phyloP scores from a whole-genome alignment of 2,329 filamentous ascomycete species.

The Fusarium sp. region DNA sequence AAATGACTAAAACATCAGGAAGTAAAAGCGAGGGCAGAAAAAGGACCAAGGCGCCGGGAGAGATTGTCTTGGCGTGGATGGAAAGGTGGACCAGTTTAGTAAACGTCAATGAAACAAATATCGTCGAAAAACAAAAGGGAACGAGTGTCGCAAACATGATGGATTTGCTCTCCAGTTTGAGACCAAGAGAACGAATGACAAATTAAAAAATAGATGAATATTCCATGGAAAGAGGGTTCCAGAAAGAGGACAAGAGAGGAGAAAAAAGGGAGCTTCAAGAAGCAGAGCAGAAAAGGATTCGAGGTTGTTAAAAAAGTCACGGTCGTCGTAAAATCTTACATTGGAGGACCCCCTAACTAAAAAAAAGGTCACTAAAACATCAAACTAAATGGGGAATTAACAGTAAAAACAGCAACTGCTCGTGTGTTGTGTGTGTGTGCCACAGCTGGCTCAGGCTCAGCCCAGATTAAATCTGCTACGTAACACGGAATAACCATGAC shows the following conservation, averaged over 20 bases:
- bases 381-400: not conserved
- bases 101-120: slow-evolving; percentile 40
- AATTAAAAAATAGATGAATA: not conserved
- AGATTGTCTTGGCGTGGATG: slow-evolving; percentile 40
- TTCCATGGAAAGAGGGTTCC: not conserved
- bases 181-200: not conserved
- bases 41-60: slow-evolving; percentile 36
- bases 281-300: not conserved
- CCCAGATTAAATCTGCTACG: slow-evolving; percentile 9
- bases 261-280: not conserved
- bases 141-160: slow-evolving; percentile 36
- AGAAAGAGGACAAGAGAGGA: not conserved
- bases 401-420: slow-evolving; percentile 37
- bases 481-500: slow-evolving; percentile 3
- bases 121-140: slow-evolving; percentile 43
- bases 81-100: slow-evolving; percentile 44
- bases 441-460: not conserved
- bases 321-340: not conserved
- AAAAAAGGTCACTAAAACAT: not conserved
- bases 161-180: not conserved
- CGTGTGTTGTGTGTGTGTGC: slow-evolving; percentile 33
- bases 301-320: not conserved
- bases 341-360: not conserved
- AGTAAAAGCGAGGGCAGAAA: slow-evolving; percentile 44
- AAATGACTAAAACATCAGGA: slow-evolving; percentile 40